Evolutionary conservation across 352 stramenopile genomes (phyloP).

Genomic region (Globisporangium cederbergense): DNA sequence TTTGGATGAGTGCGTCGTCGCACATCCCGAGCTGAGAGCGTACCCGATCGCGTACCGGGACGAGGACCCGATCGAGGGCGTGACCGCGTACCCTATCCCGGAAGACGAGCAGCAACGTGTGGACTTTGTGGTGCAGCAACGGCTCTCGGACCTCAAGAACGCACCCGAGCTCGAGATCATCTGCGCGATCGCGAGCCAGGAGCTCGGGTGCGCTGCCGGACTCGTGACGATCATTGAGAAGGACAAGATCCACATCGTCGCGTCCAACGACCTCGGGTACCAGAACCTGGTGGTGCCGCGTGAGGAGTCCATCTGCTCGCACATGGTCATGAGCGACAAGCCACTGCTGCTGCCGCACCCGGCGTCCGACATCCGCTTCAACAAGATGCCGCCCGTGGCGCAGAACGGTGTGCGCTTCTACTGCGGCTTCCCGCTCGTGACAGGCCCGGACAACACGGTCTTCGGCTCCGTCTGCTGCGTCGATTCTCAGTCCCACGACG

Average conservation of each 20-base stretch:
- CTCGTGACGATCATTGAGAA: constrained; percentile 46
- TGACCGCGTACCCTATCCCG: constrained; percentile 24
- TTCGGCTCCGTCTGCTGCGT: constrained; percentile 52
- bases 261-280: constrained; percentile 29
- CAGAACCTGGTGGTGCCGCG: constrained; percentile 29
- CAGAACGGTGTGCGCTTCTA: constrained; percentile 43
- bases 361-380: constrained; percentile 53
- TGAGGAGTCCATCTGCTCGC: constrained; percentile 46
- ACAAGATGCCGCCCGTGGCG: constrained; percentile 27
- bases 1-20: constrained; percentile 24
- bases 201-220: constrained; percentile 35
- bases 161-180: constrained; percentile 50
- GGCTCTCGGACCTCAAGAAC: constrained; percentile 27
- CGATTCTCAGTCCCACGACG: constrained; percentile 30
- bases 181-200: constrained; percentile 36
- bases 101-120: constrained; percentile 36
- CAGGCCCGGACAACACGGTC: constrained; percentile 24
- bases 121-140: constrained; percentile 20
- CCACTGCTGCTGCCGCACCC: constrained; percentile 46
- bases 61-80: constrained; percentile 11
- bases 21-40: constrained; percentile 24
- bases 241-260: constrained; percentile 37
- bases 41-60: constrained; percentile 35
- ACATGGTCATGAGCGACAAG: constrained; percentile 49
- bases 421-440: constrained; percentile 46